A percentile compares a stretch with the other conserved stretches of the same genome.
Conservation (phyloP, 768 basidiomycete genomes). For the Kwoniella dendrophila region DNA sequence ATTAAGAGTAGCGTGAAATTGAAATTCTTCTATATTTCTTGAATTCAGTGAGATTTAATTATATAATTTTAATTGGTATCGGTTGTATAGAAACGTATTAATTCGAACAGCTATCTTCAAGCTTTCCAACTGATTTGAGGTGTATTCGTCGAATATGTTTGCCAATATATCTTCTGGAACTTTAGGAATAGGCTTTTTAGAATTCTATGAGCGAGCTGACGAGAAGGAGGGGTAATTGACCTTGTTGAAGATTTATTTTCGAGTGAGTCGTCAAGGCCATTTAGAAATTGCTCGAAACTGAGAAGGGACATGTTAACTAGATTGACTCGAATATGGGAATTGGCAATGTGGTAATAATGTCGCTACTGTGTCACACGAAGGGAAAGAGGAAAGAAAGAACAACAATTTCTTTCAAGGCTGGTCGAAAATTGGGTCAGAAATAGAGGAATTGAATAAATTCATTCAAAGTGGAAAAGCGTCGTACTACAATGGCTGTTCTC, state of each 20-base stretch:
- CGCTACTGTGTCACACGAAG: too few species aligned
- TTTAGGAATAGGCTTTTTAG: not conserved
- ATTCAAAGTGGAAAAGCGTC: too few species aligned
- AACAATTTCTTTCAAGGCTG: too few species aligned
- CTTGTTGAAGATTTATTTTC: not conserved
- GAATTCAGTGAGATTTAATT: not conserved
- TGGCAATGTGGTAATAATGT: not conserved
- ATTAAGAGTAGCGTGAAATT: not conserved
- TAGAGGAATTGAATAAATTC: too few species aligned
- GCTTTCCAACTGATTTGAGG: not conserved
- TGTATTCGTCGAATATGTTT: not conserved
- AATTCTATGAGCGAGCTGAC: too few species aligned
- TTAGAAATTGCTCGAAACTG: not conserved
- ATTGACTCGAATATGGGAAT: conserved; percentile 1
- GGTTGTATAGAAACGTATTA: conserved; percentile 1
- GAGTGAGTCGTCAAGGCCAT: not conserved
- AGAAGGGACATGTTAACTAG: not conserved
- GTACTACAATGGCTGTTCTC: too few species aligned
- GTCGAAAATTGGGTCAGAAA: too few species aligned
- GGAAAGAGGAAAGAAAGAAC: too few species aligned
- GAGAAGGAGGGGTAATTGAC: not conserved
- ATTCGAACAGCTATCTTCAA: not conserved
- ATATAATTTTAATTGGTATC: not conserved
- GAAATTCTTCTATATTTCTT: not conserved
- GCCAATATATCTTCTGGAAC: not conserved